Evolutionary conservation across 768 basidiomycete genomes (phyloP), one percentile per base, ranked within the genome.

Genomic region (Udeniomyces megalosporus): DNA sequence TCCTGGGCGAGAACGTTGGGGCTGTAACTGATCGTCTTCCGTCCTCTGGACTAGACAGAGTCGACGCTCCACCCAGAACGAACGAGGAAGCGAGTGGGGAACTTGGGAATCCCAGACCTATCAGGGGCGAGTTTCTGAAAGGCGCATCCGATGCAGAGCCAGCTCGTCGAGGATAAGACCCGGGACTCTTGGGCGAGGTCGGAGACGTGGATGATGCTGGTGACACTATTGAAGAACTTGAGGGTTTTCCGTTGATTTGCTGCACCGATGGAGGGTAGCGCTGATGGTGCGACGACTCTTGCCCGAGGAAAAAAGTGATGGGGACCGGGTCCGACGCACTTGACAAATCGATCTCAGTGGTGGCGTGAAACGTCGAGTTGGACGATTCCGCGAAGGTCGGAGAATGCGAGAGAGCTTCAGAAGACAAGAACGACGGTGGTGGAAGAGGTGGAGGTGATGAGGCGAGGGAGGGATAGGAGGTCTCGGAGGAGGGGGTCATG

Each of bases 261-360:
- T 48, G 17, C 17, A 52, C 42, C 2, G 42, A 20, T 20, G 28
- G 42, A 8, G 44, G 44, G 11, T 35, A 57, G 10, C 29, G 24
- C 35, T 57, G 38, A 5, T 12, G 11, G 31, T 60, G 34, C 24
- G 35, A 31, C 28, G 56, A 47, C 17, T 57, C 31, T 17, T 52
- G 28, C 5, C 56, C 49, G 35, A 62, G 32, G 22, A 57, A 62
- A 55, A 62, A 62, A 4, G 61, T 48, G 34, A 62, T 62, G 24
- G 61, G 61, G 1, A 62, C 49, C 0, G 61, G 61, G 10, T 53
- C 55, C 5, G 54, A 48, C 12, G 54, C 46, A 4, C 52, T 48
- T 1, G 34, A 20, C 34, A 62, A 44, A 17, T 62, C 49, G 31
- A 56, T 1, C 14, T 57, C 47, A 4, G 61, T 49, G 10, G 29